Base-by-base conservation (phyloP, 2,329 filamentous ascomycete genomes). In the Aspergillus vadensis region DNA sequence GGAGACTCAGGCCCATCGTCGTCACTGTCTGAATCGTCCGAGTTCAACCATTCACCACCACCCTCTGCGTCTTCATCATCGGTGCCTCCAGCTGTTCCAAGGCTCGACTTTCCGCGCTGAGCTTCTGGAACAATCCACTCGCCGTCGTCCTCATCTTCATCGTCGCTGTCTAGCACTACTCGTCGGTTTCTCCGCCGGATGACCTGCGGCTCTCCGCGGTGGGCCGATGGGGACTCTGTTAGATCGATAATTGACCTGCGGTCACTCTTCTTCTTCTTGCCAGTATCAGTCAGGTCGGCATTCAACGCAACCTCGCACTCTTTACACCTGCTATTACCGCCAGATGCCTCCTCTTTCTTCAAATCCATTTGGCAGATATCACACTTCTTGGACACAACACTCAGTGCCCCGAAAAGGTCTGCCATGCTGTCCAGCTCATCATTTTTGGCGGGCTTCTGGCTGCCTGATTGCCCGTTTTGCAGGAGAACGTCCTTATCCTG, bases 21-120 rank as follows among this genome's bases (percentile, higher is more conserved):
- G 14, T 76, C 76, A 6, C 72, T 85, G 3, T 84, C 82, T 41
- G 88, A 91, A 69, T 95, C 90, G 30, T 90, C 86, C 0, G 88
- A 87, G 39, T 85, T 85, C 53, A 97, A 82, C 73, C 86, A 91
- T 59, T 96, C 91, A 21, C 92, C 93, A 3, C 89, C 91, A 2
- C 92, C 92, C 72, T 96, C 93, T 2, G 90, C 91, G 71, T 97
- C 86, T 74, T 96, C 92, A 64, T 96, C 91, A 55, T 92, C 90
- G n/a, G 86, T 85, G 4, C 91, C 91, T n/a, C 91, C 92, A 48
- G 91, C 90, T 72, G 88, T 90, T 51, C 90, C 91, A 15, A 93
- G 81, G n/a, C 81, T 80, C 4, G 88, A 71, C 1, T 81, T 72
- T 0, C 83, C 81, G 48, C 84, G 87, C 70, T 95, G 82, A 9